These are phyloP conservation scores for Rhododendron griersonianum DNA, from an alignment of 148 eudicot species.

Conservation along the genomic window DNA sequence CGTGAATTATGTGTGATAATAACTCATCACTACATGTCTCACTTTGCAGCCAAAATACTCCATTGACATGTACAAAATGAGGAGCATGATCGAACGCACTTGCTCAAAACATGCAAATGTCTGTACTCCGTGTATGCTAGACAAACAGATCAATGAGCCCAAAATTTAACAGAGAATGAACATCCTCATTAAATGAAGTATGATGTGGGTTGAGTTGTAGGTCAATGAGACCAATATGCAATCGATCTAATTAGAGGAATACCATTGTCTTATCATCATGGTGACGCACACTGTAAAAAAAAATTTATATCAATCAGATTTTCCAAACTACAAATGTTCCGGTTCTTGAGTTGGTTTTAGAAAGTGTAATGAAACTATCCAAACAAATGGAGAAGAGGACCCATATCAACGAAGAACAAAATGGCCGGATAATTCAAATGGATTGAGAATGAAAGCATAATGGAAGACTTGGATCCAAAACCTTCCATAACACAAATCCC, in stretches of 20 bases:
- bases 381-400: background rate
- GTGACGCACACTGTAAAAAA: background rate
- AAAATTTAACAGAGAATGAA: background rate
- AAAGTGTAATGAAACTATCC: no score
- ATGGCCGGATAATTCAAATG: background rate
- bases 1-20: background rate
- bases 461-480: background rate
- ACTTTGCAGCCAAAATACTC: no score
- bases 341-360: background rate
- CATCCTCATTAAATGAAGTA: background rate
- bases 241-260: background rate
- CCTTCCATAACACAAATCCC: background rate
- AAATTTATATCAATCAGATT: background rate
- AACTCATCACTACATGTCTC: background rate
- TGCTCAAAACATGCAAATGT: background rate
- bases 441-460: background rate
- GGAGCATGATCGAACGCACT: background rate
- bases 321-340: background rate
- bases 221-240: background rate
- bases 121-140: background rate
- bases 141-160: background rate
- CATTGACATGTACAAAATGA: background rate
- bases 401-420: background rate
- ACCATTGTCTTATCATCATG: background rate
- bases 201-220: background rate